Base-by-base conservation (phyloP, 176 grass and related monocot species). In the Oryza meyeriana region DNA sequence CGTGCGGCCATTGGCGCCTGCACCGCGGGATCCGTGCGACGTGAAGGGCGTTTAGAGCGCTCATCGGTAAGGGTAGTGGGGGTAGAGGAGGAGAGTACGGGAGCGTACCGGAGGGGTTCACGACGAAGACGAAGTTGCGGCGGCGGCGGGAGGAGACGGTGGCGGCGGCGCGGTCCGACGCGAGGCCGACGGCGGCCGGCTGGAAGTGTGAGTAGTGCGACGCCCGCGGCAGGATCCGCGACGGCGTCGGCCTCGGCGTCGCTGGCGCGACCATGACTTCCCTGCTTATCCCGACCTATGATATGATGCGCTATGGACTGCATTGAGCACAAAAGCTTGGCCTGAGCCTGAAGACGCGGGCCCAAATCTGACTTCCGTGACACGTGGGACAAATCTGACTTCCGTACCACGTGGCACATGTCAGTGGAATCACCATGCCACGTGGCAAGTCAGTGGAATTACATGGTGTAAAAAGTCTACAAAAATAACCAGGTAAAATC, bases 1-100 rank as follows among this genome's bases (percentile, higher is more conserved):
- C 24, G 96, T 98, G 71, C 89, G 82, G 27, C 96, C 96, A 82
- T 95, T 98, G 64, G 96, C 88, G 70, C 95, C 92, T 95, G 80
- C 78, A 62, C 8, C 28, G 86, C 5, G 64, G 78, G 34, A 65
- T 67, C 71, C 27, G 22, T 24, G 48, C 7, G 50, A 20, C 25
- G 31, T 0, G 14, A 50, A 58, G 4, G 12, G 13, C 10, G 66
- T 62, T 80, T 1, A 64, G 68, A 1, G 20, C 4, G 32, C 16
- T 41, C 10, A 32, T 38, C 47, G 24, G 45, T n/a, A 62, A 25
- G 41, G 55, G 48, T 0, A 70, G 12, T 20, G 11, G n/a, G 63
- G 63, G 31, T 18, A 63, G 63, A 17, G 33, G 29, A 58, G 16
- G 9, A 22, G 29, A 6, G 18, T n/a, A 16, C 32, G 22, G 6